Evolutionary conservation across 1,139 yeast species (phyloP).

Genomic region (Hemisphaericaspora xylanilytica): DNA sequence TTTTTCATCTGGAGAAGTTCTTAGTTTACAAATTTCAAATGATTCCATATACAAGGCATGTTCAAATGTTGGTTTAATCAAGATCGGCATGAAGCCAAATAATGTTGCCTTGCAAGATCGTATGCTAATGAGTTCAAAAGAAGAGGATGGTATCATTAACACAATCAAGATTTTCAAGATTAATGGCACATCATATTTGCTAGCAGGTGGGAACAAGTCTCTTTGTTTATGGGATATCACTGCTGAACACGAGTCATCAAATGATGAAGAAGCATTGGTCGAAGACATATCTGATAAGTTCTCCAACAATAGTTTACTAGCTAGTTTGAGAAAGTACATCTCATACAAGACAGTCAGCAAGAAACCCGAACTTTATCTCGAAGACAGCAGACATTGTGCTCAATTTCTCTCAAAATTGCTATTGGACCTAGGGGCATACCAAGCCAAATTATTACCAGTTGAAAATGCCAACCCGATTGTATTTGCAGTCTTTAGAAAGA

Average conservation of each 20-base stretch:
- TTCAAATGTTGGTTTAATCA: slow-evolving; percentile 51
- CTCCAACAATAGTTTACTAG: slow-evolving; percentile 60
- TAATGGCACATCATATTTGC: slow-evolving; percentile 25
- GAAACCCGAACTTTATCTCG: slow-evolving; percentile 60
- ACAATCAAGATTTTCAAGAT: slow-evolving; percentile 29
- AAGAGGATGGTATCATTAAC: slow-evolving; percentile 18
- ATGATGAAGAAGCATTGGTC: neutral
- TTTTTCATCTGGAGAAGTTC: slow-evolving; percentile 27
- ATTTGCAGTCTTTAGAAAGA: slow-evolving; percentile 63
- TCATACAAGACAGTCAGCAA: slow-evolving; percentile 77
- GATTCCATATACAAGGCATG: slow-evolving; percentile 58
- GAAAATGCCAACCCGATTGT: slow-evolving; percentile 80
- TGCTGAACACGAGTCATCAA: slow-evolving; percentile 15
- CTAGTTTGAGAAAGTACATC: slow-evolving; percentile 59
- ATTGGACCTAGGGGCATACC: slow-evolving; percentile 66
- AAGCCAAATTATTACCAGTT: slow-evolving; percentile 69
- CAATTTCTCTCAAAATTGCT: slow-evolving; percentile 64
- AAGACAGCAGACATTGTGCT: slow-evolving; percentile 87
- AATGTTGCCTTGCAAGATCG: slow-evolving; percentile 10
- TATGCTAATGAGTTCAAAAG: slow-evolving; percentile 14
- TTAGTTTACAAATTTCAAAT: slow-evolving; percentile 45
- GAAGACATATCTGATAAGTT: slow-evolving; percentile 10
- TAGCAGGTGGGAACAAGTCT: slow-evolving; percentile 40
- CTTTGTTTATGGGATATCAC: slow-evolving; percentile 39
- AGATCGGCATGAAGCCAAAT: slow-evolving; percentile 42